Percentiles rank a stretch among this genome's conserved stretches.
Evolutionary conservation across 2,329 filamentous ascomycete genomes (phyloP).

Genomic region (Colletotrichum sublineola): DNA sequence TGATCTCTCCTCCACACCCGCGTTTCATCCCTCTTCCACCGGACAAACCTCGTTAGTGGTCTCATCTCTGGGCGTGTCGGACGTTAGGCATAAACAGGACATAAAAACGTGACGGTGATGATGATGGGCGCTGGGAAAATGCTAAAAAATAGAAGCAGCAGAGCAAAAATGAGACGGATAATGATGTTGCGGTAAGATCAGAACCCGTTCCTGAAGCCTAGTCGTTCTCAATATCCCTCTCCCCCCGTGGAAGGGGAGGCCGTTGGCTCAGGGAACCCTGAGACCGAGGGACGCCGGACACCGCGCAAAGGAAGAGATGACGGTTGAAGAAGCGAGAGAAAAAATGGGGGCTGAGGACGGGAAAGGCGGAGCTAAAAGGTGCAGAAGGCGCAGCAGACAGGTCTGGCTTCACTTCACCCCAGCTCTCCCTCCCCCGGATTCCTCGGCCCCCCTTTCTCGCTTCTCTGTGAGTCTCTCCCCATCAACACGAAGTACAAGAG

Average conservation of each 20-base stretch:
- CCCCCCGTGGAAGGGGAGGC: background rate
- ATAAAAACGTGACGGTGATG: background rate
- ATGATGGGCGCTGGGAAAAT: background rate
- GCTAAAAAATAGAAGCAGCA: background rate
- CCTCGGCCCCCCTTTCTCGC: background rate
- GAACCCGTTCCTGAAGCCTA: background rate
- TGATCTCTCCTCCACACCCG: background rate
- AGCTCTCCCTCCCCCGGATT: background rate
- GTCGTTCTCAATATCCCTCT: background rate
- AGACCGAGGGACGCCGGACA: background rate
- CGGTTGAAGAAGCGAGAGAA: constrained; percentile 7
- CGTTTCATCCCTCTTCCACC: background rate
- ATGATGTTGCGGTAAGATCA: background rate
- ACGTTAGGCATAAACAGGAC: constrained; percentile 7
- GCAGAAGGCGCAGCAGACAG: constrained; percentile 32
- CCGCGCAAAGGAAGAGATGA: constrained; percentile 24
- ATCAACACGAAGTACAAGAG: background rate
- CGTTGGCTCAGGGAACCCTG: background rate
- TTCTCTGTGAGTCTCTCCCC: constrained; percentile 19
- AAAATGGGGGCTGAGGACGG: background rate
- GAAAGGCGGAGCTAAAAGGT: background rate
- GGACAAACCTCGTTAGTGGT: background rate
- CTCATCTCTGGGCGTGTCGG: constrained; percentile 19
- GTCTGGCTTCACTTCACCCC: constrained; percentile 30
- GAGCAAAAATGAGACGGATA: background rate